These are phyloP conservation scores for Pichia sp. DNA, from an alignment of 1,139 yeast genomes.

Conservation along the genomic window DNA sequence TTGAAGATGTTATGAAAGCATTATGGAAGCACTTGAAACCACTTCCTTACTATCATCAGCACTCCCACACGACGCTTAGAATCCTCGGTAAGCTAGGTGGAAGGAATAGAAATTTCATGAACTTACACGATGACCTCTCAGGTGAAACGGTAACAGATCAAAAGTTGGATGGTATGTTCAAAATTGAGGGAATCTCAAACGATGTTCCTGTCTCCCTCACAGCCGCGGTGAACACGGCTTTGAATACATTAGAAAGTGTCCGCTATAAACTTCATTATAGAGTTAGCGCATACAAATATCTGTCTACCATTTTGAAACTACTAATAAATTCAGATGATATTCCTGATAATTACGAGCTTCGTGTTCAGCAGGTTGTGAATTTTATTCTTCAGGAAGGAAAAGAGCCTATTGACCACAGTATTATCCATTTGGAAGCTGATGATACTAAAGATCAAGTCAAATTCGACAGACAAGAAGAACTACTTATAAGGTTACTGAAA, in stretches of 20 bases:
- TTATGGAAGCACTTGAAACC: constrained; percentile 90
- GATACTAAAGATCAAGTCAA: constrained; percentile 46
- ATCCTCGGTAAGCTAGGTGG: constrained; percentile 96
- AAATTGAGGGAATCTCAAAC: constrained; percentile 62
- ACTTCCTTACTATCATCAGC: constrained; percentile 87
- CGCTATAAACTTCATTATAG: constrained; percentile 64
- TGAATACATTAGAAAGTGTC: constrained; percentile 58
- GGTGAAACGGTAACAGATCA: constrained; percentile 58
- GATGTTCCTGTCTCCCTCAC: constrained; percentile 71
- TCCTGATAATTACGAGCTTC: constrained; percentile 50
- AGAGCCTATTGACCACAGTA: constrained; percentile 21
- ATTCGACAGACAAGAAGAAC: constrained; percentile 56
- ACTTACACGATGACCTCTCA: constrained; percentile 63
- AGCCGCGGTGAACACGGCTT: constrained; percentile 79
- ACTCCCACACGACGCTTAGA: constrained; percentile 89
- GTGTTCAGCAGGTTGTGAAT: constrained; percentile 47
- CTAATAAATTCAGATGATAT: constrained; percentile 63
- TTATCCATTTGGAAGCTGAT: constrained; percentile 39
- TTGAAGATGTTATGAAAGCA: constrained; percentile 89
- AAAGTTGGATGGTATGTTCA: constrained; percentile 63
- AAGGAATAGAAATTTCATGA: constrained; percentile 79
- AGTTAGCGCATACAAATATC: constrained; percentile 69
- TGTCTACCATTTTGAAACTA: constrained; percentile 62
- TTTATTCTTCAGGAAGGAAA: constrained; percentile 33
- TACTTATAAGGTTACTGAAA: constrained; percentile 58